These are phyloP conservation scores for Pythium brachiatum DNA, from an alignment of 352 stramenopile genomes.

Conservation along the genomic window DNA sequence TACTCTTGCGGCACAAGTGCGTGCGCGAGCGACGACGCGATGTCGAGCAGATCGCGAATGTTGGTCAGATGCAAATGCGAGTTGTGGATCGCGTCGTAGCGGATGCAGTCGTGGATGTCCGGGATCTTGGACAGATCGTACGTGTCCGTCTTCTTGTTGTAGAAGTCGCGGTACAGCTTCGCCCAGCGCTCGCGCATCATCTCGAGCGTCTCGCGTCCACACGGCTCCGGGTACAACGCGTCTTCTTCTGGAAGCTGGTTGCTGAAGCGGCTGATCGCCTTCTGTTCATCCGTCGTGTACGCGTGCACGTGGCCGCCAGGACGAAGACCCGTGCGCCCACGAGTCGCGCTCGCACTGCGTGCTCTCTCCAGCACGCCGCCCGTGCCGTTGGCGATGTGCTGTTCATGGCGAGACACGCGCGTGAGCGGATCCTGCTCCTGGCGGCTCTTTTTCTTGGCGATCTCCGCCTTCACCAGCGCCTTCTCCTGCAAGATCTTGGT, in stretches of 20 bases:
- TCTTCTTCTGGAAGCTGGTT: slow-evolving; percentile 51
- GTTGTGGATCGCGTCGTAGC: slow-evolving; percentile 99
- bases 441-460: slow-evolving; percentile 27
- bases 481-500: slow-evolving; percentile 81
- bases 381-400: slow-evolving; percentile 13
- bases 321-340: slow-evolving; percentile 26
- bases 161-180: slow-evolving; percentile 96
- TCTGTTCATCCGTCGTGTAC: slow-evolving; percentile 41
- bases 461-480: slow-evolving; percentile 49
- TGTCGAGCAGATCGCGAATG: slow-evolving; percentile 93
- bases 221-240: slow-evolving; percentile 74
- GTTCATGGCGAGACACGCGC: slow-evolving; percentile 28
- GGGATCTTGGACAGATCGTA: slow-evolving; percentile 97
- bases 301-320: slow-evolving; percentile 48
- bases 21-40: slow-evolving; percentile 92
- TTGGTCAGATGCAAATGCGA: slow-evolving; percentile 91
- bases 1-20: slow-evolving; percentile 87
- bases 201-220: slow-evolving; percentile 77
- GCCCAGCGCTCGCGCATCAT: slow-evolving; percentile 91
- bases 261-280: slow-evolving; percentile 20
- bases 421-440: slow-evolving; percentile 28
- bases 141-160: slow-evolving; percentile 89
- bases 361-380: slow-evolving; percentile 50
- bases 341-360: slow-evolving; percentile 62
- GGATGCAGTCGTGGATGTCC: slow-evolving; percentile 98